Percentiles rank a stretch among this genome's conserved stretches.
phyloP scores from a whole-genome alignment of 306 rosid genomes.

The Lagenaria siceraria region DNA sequence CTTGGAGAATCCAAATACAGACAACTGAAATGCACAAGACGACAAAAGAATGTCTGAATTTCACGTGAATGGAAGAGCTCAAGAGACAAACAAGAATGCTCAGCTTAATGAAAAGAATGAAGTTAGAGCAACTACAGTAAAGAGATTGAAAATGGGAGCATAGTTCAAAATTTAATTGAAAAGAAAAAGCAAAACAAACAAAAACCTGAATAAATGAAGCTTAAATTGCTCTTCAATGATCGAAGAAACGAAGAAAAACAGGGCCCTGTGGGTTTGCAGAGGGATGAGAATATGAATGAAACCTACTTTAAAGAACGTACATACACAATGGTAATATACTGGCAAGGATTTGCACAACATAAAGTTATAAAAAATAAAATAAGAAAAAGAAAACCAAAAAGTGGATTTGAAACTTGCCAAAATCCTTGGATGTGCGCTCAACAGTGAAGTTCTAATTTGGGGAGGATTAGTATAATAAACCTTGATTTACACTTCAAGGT shows the following conservation, averaged over 20 bases:
- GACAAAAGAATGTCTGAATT: slow-evolving; percentile 13
- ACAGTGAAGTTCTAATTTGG: background rate
- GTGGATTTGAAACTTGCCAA: background rate
- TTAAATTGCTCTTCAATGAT: background rate
- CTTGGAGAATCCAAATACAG: slow-evolving; percentile 1
- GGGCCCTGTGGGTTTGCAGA: background rate
- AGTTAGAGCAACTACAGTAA: background rate
- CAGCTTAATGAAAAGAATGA: background rate
- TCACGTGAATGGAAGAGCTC: slow-evolving; percentile 9
- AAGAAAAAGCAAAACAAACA: background rate
- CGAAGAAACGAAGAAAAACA: background rate
- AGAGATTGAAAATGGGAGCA: background rate
- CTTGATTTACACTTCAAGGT: background rate
- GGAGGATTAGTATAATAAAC: background rate
- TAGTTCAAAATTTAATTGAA: background rate
- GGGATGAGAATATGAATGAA: background rate
- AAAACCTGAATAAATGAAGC: background rate
- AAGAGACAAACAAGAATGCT: slow-evolving; percentile 7
- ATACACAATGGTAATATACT: background rate
- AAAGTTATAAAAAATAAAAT: background rate
- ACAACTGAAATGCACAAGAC: background rate
- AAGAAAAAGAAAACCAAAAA: background rate
- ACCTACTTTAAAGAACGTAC: background rate
- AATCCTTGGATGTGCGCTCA: background rate
- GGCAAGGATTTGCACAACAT: background rate